Evolutionary conservation across 495 filamentous ascomycete genomes (phyloP), one percentile per base, ranked within the genome.

Genomic region (Hypoxylon fragiforme): DNA sequence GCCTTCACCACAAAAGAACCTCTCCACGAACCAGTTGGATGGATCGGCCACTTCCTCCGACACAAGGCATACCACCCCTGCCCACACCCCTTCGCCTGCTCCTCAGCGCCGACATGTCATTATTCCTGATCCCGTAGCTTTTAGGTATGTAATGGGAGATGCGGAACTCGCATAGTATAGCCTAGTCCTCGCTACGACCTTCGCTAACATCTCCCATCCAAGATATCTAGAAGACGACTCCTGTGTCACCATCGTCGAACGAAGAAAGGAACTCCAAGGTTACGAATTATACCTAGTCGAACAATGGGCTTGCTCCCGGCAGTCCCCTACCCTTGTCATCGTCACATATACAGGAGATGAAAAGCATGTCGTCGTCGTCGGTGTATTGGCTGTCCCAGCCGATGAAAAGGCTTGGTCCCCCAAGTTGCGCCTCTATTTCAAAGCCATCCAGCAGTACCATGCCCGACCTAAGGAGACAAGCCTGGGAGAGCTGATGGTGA

Each of bases 241-340:
- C 1, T 83, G 82, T 0, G 89, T 89, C 2, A 81, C 77, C 3
- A 85, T 96, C 11, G 77, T 96, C 8, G 80, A 89, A 51, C 86
- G 88, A 21, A 81, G 83, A 38, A 71, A 74, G 39, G 72, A 76
- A 22, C 79, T 98, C 15, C 70, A 83, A 39, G 95, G 95, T 50
- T 97, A 97, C 67, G 92, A 97, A 66, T 74, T 92, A 41, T 97
- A 97, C 72, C 71, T 97, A 28, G 91, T 98, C 49, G 94, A 97
- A 69, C 94, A 98, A 81, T 98, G 94, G 95, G 90, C 90, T 8
- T 96, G 91, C 68, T 96, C 92, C 6, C 84, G 94, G 46, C 77
- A 82, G 22, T 88, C 96, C 60, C 94, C 92, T 5, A 96, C 92
- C 19, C 89, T 94, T 55, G 82, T 95, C 20, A 96, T 98, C 53